phyloP scores from a whole-genome alignment of 2,329 filamentous ascomycete species.

The Sordariomycetes sp. region DNA sequence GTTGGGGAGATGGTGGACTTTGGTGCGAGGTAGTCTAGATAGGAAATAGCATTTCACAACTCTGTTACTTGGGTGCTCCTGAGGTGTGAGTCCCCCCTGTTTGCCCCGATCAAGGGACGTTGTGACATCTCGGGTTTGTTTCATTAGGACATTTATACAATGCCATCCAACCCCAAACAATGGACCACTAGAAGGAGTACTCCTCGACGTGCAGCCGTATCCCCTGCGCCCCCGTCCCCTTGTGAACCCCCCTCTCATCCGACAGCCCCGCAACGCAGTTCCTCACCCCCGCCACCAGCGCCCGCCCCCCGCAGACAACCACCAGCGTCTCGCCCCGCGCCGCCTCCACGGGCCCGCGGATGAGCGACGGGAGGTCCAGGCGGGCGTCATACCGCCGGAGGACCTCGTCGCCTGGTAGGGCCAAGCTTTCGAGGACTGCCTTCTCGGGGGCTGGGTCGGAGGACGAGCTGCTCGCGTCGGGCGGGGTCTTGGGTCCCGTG shows the following conservation, averaged over 20 bases:
- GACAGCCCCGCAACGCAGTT: slow-evolving; percentile 45
- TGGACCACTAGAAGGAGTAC: slow-evolving; percentile 35
- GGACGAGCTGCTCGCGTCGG: not conserved
- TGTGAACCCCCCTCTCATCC: slow-evolving; percentile 53
- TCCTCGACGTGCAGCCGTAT: slow-evolving; percentile 52
- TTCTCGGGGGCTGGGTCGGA: not conserved
- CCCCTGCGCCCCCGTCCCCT: slow-evolving; percentile 52
- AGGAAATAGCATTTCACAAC: not conserved
- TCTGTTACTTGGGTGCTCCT: not conserved
- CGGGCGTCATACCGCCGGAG: slow-evolving; percentile 33
- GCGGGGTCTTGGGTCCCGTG: slow-evolving; percentile 21
- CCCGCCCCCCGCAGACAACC: slow-evolving; percentile 47
- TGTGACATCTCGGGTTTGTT: too few species aligned
- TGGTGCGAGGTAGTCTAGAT: not conserved
- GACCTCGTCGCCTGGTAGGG: slow-evolving; percentile 12
- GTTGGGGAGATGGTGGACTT: not conserved
- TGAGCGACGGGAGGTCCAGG: slow-evolving; percentile 39
- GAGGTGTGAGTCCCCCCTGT: too few species aligned
- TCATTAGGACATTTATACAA: not conserved
- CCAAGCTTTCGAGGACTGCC: not conserved
- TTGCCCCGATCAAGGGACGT: too few species aligned
- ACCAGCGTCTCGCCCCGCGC: slow-evolving; percentile 52
- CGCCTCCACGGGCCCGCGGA: slow-evolving; percentile 42
- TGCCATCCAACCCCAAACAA: not conserved
- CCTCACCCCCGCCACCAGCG: slow-evolving; percentile 39